Percentiles rank a stretch among this genome's conserved stretches.
Evolutionary conservation across 179 eudicot species (phyloP).

Genomic region (Heliamphora pulchella): DNA sequence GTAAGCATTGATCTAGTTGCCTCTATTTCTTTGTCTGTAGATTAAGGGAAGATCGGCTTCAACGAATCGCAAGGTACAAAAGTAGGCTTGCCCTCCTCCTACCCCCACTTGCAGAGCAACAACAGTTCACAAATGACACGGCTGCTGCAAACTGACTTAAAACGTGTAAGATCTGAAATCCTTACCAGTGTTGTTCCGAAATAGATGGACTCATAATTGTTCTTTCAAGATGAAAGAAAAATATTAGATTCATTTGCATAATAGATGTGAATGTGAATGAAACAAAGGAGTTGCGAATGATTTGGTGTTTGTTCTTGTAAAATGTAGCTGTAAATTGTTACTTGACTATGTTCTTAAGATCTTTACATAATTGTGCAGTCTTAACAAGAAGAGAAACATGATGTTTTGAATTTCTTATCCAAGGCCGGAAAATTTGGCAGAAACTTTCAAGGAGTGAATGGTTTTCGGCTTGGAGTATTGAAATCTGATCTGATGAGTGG

Average conservation of each 20-base stretch:
- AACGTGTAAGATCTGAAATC: neutral
- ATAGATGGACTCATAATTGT: neutral
- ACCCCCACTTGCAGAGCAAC: constrained; percentile 52
- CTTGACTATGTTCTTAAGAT: neutral
- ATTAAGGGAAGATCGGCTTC: constrained; percentile 57
- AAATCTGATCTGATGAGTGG: neutral
- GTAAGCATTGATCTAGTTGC: neutral
- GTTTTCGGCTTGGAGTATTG: neutral
- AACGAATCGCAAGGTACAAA: constrained; percentile 57
- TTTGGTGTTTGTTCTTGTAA: constrained; percentile 3
- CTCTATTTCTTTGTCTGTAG: constrained; percentile 27
- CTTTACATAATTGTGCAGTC: neutral
- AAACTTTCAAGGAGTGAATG: neutral
- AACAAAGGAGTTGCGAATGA: neutral
- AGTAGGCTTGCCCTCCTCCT: constrained; percentile 65
- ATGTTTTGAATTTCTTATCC: neutral
- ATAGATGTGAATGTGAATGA: neutral
- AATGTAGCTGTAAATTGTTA: neutral
- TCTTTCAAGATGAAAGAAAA: neutral
- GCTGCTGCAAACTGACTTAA: constrained; percentile 24
- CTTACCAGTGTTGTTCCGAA: neutral
- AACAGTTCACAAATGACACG: constrained; percentile 37
- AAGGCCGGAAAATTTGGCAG: neutral
- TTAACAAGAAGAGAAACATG: neutral
- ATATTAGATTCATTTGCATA: neutral